Percentiles rank a stretch among this genome's conserved stretches.
These are phyloP conservation scores for Solanum ahanhuiri DNA, from an alignment of 257 asterid species.

Conservation along the genomic window DNA sequence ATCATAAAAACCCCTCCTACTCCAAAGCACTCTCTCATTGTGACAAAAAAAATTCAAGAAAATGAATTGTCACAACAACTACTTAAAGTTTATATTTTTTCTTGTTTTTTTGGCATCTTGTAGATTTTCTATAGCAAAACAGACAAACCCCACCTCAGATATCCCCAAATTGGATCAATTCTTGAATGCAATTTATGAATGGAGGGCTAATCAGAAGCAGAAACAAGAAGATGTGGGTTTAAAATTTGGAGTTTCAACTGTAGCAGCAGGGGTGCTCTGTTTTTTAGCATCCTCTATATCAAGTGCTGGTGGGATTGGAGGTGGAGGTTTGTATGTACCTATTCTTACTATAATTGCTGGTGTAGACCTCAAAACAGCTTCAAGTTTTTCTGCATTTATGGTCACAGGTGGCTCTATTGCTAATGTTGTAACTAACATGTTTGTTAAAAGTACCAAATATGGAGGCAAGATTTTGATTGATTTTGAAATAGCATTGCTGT, in stretches of 20 bases:
- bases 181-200: constrained; percentile 17
- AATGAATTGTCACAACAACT: not conserved
- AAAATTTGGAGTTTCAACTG: constrained; percentile 1
- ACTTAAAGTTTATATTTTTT: not conserved
- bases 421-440: constrained; percentile 34
- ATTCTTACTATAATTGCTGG: constrained; percentile 54
- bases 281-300: constrained; percentile 62
- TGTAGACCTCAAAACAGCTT: constrained; percentile 57
- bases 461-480: constrained; percentile 35
- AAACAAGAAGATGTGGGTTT: constrained; percentile 1
- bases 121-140: not conserved
- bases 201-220: constrained; percentile 5
- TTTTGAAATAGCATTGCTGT: constrained; percentile 57
- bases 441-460: constrained; percentile 3
- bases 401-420: constrained; percentile 76
- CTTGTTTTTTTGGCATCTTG: not conserved
- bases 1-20: not conserved
- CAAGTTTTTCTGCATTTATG: constrained; percentile 67
- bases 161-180: not conserved
- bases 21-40: not conserved
- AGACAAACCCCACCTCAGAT: not conserved
- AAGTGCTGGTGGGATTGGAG: constrained; percentile 86
- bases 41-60: not conserved
- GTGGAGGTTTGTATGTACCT: constrained; percentile 73
- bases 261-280: constrained; percentile 35